Conservation (phyloP, 306 rosid genomes). For the Pachyrhizus erosus region DNA sequence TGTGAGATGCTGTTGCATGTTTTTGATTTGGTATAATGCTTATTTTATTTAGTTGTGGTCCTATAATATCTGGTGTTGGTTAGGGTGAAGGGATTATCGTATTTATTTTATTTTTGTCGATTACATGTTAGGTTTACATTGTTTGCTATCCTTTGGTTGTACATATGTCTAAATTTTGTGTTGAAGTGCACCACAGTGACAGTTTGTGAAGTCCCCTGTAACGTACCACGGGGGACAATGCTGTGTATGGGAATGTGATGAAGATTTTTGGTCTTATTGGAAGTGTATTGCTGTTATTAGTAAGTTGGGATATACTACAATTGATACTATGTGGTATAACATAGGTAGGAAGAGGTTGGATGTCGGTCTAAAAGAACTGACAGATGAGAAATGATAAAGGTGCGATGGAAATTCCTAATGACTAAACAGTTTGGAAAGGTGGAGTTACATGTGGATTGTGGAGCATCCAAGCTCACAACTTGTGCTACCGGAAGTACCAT, state of each 20-base stretch:
- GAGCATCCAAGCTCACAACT: not conserved
- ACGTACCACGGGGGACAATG: not conserved
- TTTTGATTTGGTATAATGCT: not conserved
- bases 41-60: not conserved
- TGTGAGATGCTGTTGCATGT: not conserved
- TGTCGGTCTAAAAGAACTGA: not conserved
- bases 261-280: not conserved
- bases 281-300: not conserved
- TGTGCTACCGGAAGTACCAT: not conserved
- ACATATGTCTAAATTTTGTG: not conserved
- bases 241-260: not conserved
- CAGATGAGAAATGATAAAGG: not conserved
- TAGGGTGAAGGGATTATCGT: not conserved
- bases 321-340: not conserved
- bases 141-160: not conserved
- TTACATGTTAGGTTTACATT: not conserved
- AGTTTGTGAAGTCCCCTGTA: not conserved
- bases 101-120: not conserved
- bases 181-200: not conserved
- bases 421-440: not conserved
- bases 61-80: not conserved
- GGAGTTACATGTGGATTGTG: not conserved
- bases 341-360: not conserved
- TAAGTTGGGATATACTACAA: not conserved
- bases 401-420: not conserved